phyloP scores from a whole-genome alignment of 139 green algal species.

The Chlamydomonas sp. region DNA sequence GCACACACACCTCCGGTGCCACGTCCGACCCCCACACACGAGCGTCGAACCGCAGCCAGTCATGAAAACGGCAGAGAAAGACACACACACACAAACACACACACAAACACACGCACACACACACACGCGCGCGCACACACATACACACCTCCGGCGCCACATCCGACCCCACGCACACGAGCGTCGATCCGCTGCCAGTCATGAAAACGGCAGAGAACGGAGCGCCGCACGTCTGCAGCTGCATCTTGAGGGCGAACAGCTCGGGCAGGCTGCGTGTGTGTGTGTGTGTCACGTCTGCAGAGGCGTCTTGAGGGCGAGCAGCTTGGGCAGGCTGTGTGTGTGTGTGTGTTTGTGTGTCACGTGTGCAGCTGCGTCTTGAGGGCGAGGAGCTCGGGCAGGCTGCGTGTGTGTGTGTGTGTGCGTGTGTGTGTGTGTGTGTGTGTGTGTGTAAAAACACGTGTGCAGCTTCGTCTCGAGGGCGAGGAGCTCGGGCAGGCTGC shows the following conservation, averaged over 20 bases:
- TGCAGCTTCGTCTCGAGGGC: not conserved
- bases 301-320: constrained; percentile 71
- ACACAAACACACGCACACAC: not conserved
- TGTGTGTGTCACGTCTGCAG: too few relatives aligned
- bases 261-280: too few relatives aligned
- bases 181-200: constrained; percentile 88
- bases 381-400: not conserved
- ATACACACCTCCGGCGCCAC: constrained; percentile 40
- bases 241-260: not conserved
- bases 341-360: not conserved
- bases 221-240: constrained; percentile 7
- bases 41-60: too few relatives aligned
- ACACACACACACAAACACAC: not conserved
- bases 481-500: not conserved
- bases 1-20: too few relatives aligned
- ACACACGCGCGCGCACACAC: not conserved
- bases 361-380: not conserved
- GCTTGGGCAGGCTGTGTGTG: constrained; percentile 68
- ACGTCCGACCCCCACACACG: too few relatives aligned
- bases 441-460: not conserved
- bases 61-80: not conserved
- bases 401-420: not conserved
- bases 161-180: constrained; percentile 75
- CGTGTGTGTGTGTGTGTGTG: not conserved
- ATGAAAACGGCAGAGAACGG: constrained; percentile 88